Conservation (phyloP, 139 green algal species). For the Diplosphaera chodatii region DNA sequence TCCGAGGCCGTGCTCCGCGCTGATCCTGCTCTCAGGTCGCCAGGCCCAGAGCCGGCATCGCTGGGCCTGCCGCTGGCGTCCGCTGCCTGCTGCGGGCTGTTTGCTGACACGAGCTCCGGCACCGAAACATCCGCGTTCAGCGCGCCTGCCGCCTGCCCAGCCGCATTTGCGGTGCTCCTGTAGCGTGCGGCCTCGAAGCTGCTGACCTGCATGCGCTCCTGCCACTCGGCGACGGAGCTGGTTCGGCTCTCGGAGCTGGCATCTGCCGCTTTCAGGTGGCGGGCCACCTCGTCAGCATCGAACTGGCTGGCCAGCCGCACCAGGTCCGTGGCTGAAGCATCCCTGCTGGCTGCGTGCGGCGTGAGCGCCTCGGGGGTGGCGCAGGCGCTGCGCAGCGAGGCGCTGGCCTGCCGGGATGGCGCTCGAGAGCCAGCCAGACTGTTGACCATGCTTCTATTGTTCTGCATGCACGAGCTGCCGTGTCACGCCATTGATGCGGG, state of each 20-base stretch:
- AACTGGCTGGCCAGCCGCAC: not conserved
- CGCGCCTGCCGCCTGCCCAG: not conserved
- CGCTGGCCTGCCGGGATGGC: not conserved
- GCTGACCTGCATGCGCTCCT: not conserved
- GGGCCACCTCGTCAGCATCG: not conserved
- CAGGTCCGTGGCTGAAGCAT: constrained; percentile 4
- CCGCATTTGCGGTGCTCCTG: no score
- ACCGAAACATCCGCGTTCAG: not conserved
- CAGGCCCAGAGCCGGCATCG: no score
- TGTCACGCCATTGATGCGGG: no score
- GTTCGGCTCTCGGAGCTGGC: not conserved
- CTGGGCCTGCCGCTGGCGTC: no score
- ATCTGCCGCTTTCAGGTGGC: not conserved
- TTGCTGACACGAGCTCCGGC: no score
- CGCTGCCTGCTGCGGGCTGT: no score
- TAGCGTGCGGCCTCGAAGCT: not conserved
- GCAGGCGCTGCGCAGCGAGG: not conserved
- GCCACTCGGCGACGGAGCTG: not conserved
- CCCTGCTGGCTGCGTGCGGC: not conserved
- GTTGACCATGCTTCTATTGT: no score
- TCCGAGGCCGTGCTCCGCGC: not conserved
- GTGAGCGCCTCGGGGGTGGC: not conserved
- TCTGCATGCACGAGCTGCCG: no score
- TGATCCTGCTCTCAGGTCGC: not conserved
- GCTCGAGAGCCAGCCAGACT: not conserved